A percentile compares a stretch with the other conserved stretches of the same genome.
phyloP scores from a whole-genome alignment of 345 rosid species.

The Pugionium dolabratum region DNA sequence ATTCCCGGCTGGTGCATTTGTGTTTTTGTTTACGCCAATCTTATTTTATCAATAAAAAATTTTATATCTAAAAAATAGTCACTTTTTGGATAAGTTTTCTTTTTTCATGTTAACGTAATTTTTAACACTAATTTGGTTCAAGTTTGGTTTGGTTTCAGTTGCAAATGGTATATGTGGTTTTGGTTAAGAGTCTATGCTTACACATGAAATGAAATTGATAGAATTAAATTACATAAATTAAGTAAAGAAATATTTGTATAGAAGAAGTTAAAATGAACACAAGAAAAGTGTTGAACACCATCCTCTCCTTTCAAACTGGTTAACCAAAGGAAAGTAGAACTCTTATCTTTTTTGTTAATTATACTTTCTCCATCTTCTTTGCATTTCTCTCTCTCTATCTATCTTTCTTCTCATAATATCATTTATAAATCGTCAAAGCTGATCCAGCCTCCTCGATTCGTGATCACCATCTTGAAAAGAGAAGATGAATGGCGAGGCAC shows the following conservation, averaged over 20 bases:
- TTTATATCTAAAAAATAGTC: no score
- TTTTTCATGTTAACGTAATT: no score
- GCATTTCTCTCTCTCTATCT: slow-evolving; percentile 32
- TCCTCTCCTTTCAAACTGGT: slow-evolving; percentile 41
- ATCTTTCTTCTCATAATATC: slow-evolving; percentile 2
- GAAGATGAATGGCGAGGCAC: slow-evolving; percentile 40
- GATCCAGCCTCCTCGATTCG: slow-evolving; percentile 10
- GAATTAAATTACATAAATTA: slow-evolving; percentile 3
- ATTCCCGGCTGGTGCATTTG: slow-evolving; percentile 64
- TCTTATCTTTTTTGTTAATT: slow-evolving; percentile 2
- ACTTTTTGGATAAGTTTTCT: no score
- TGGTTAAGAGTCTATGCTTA: not conserved
- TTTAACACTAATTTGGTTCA: no score
- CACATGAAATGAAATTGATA: not conserved
- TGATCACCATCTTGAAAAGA: slow-evolving; percentile 33
- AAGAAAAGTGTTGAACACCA: slow-evolving; percentile 46
- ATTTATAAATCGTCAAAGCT: not conserved
- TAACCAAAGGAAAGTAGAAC: slow-evolving; percentile 31
- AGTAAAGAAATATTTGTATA: slow-evolving; percentile 27
- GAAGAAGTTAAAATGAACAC: slow-evolving; percentile 37
- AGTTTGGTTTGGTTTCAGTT: no score
- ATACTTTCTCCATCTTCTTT: slow-evolving; percentile 44
- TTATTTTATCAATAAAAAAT: no score
- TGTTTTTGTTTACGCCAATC: no score
- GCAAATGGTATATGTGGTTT: no score